Conservation (phyloP, 345 rosid genomes). For the Pistacia atlantica region DNA sequence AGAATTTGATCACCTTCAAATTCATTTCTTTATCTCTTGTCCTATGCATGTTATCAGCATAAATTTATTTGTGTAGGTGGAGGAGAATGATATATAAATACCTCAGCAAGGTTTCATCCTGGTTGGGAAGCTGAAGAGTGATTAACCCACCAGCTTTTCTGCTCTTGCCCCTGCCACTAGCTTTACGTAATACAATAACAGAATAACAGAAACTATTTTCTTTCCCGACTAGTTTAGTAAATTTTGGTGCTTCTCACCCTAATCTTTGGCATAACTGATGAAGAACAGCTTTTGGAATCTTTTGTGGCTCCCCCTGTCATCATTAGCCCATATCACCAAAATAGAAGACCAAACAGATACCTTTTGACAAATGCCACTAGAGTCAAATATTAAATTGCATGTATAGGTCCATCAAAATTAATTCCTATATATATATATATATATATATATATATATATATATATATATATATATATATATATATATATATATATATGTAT, state of each 20-base stretch:
- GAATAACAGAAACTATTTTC: constrained; percentile 53
- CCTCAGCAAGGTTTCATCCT: constrained; percentile 67
- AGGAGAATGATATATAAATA: constrained; percentile 28
- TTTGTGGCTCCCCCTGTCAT: constrained; percentile 76
- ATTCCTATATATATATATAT: too few species aligned
- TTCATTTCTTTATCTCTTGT: constrained; percentile 19
- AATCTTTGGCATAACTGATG: constrained; percentile 90
- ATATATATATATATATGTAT: too few species aligned
- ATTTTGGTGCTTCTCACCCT: constrained; percentile 96
- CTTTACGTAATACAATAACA: constrained; percentile 83
- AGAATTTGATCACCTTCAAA: constrained; percentile 5
- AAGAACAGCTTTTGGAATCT: constrained; percentile 82
- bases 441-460: too few species aligned
- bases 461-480: too few species aligned
- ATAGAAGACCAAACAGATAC: constrained; percentile 1
- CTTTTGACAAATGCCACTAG: not conserved
- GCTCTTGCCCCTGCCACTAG: constrained; percentile 88
- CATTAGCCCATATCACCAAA: not conserved
- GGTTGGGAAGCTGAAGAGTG: constrained; percentile 75
- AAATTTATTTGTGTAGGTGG: not conserved
- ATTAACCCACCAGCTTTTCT: constrained; percentile 90
- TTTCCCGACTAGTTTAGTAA: constrained; percentile 58
- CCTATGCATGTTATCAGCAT: not conserved
- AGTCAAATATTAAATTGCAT: not conserved
- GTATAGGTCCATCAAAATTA: not conserved